These are phyloP conservation scores for Furcasterigmium sp. DNA, from an alignment of 2,329 filamentous ascomycete species.

Conservation along the genomic window DNA sequence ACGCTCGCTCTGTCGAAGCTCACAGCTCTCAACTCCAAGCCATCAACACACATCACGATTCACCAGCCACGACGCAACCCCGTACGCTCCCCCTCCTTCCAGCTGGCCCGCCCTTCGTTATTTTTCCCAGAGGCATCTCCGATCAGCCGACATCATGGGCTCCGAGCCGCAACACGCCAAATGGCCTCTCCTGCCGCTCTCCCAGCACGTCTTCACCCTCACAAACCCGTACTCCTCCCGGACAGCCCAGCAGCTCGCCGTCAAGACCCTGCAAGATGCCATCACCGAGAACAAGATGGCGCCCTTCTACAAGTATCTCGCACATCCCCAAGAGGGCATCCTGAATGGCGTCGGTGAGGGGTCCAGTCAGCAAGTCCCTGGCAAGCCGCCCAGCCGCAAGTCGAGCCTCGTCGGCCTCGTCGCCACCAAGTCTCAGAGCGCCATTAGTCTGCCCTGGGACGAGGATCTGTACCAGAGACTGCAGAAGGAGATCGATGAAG, in stretches of 20 bases:
- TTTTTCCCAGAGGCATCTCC: not conserved
- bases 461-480: slow-evolving; percentile 78
- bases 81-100: not conserved
- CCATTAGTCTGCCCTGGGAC: slow-evolving; percentile 79
- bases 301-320: slow-evolving; percentile 78
- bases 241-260: slow-evolving; percentile 61
- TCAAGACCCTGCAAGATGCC: slow-evolving; percentile 74
- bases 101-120: not conserved
- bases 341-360: slow-evolving; percentile 71
- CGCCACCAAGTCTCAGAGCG: slow-evolving; percentile 61
- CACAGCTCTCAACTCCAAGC: not conserved
- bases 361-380: slow-evolving; percentile 34
- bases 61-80: not conserved
- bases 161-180: slow-evolving; percentile 82
- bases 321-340: slow-evolving; percentile 76
- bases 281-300: slow-evolving; percentile 84
- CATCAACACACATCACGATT: not conserved
- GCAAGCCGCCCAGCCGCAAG: slow-evolving; percentile 61
- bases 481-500: slow-evolving; percentile 70
- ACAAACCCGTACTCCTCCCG: slow-evolving; percentile 71
- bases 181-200: slow-evolving; percentile 75
- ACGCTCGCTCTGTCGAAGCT: not conserved
- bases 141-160: slow-evolving; percentile 50
- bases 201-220: slow-evolving; percentile 82
- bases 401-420: slow-evolving; percentile 70